These are phyloP conservation scores for Lunasporangiospora selenospora DNA, from an alignment of 192 early-diverging fungal genomes.

Conservation along the genomic window DNA sequence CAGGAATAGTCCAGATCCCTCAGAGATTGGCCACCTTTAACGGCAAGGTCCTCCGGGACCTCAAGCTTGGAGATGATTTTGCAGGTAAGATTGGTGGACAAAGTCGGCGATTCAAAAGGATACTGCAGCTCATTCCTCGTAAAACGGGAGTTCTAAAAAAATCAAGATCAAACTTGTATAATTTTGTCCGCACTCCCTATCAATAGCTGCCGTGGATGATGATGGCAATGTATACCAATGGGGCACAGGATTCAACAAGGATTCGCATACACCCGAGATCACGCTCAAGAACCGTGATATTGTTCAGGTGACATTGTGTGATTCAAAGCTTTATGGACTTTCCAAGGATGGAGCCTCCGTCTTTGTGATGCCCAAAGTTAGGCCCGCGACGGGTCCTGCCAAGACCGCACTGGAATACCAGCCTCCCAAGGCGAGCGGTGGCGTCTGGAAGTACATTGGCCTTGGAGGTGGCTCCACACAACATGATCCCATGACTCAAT, in stretches of 20 bases:
- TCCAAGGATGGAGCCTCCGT: conserved; percentile 27
- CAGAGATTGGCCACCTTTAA: conserved; percentile 25
- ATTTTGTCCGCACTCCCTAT: too few relatives aligned
- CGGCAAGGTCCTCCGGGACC: conserved; percentile 32
- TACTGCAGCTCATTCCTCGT: too few relatives aligned
- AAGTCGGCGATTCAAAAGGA: too few relatives aligned
- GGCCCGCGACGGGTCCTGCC: conserved; percentile 22
- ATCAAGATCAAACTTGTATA: too few relatives aligned
- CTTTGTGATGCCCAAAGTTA: conserved; percentile 40
- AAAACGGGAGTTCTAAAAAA: too few relatives aligned
- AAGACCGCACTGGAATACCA: conserved; percentile 36
- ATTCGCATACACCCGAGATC: conserved; percentile 28
- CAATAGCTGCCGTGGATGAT: conserved; percentile 48
- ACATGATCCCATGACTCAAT: conserved; percentile 29
- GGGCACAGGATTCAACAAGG: conserved; percentile 38
- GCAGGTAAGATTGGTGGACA: too few relatives aligned
- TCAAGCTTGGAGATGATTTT: conserved; percentile 37
- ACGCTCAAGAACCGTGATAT: conserved; percentile 47
- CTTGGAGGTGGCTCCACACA: conserved; percentile 17
- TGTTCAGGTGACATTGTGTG: conserved; percentile 25
- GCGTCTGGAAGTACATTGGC: conserved; percentile 34
- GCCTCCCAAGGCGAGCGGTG: conserved; percentile 2
- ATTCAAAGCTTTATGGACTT: conserved; percentile 24
- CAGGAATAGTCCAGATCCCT: conserved; percentile 39
- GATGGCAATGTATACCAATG: conserved; percentile 52